phyloP scores from a whole-genome alignment of 495 filamentous ascomycete genomes.

The Trypethelium eluteriae region DNA sequence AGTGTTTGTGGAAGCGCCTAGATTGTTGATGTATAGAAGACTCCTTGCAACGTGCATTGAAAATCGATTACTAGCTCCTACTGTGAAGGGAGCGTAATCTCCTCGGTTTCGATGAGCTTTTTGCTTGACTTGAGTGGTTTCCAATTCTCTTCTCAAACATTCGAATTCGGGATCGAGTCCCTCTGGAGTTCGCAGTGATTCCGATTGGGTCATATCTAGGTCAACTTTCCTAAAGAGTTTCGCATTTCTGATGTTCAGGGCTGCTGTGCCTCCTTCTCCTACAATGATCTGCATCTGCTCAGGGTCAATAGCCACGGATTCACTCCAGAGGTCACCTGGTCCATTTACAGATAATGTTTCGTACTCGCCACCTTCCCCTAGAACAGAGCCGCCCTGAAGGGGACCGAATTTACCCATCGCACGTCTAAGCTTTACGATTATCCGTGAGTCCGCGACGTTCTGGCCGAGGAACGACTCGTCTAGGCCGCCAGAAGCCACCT shows the following conservation, averaged over 20 bases:
- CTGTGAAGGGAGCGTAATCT: neutral
- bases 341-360: conserved; percentile 86
- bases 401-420: conserved; percentile 63
- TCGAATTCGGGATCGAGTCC: conserved; percentile 45
- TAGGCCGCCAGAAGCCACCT: conserved; percentile 85
- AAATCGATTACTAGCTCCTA: neutral
- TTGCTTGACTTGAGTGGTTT: neutral
- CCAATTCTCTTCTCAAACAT: conserved; percentile 17
- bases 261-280: conserved; percentile 66
- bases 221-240: conserved; percentile 30
- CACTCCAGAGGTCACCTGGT: conserved; percentile 61
- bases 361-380: conserved; percentile 95
- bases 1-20: neutral
- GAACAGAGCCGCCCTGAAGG: conserved; percentile 56
- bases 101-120: neutral
- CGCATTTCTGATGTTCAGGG: conserved; percentile 52
- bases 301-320: conserved; percentile 56
- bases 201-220: neutral
- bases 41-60: neutral
- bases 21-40: conserved; percentile 2
- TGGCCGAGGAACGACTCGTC: conserved; percentile 76
- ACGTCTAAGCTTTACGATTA: conserved; percentile 49
- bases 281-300: conserved; percentile 45
- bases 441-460: conserved; percentile 53
- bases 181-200: conserved; percentile 38